Percentiles rank a stretch among this genome's conserved stretches.
Conservation (phyloP, 1,284 basidiomycete genomes). For the Caloboletus firmus region DNA sequence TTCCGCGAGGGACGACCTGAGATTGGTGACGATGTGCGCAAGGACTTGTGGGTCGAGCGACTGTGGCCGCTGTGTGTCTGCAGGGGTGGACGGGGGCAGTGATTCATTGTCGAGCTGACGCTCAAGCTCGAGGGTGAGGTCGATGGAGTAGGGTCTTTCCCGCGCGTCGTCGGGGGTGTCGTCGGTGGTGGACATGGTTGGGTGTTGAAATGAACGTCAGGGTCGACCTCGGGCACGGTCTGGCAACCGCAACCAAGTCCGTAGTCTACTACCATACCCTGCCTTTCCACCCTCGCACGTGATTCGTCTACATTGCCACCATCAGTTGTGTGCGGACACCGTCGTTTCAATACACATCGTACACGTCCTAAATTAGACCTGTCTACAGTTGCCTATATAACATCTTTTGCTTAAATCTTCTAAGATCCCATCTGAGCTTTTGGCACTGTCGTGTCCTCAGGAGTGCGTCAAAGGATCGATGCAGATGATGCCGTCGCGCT, state of each 20-base stretch:
- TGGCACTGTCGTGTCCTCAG: conserved; percentile 20
- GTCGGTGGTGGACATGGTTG: conserved; percentile 26
- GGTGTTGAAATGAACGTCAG: conserved; percentile 1
- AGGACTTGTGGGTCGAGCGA: conserved; percentile 73
- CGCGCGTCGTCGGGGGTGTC: conserved; percentile 3
- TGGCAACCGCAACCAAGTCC: conserved; percentile 7
- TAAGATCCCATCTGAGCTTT: not conserved
- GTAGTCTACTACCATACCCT: not conserved
- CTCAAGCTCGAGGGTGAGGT: conserved; percentile 74
- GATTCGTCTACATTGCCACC: conserved; percentile 6
- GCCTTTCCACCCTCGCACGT: conserved; percentile 18
- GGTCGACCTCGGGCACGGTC: not conserved
- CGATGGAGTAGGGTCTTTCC: conserved; percentile 59
- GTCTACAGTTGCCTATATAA: conserved; percentile 7
- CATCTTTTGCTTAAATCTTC: conserved; percentile 17
- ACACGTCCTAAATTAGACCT: conserved; percentile 11
- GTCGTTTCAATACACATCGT: conserved; percentile 10
- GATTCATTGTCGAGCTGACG: conserved; percentile 69
- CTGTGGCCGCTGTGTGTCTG: conserved; percentile 42
- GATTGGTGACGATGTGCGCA: conserved; percentile 68
- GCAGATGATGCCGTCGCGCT: conserved; percentile 86
- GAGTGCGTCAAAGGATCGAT: conserved; percentile 81
- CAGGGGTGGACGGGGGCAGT: conserved; percentile 44
- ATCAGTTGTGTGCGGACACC: not conserved
- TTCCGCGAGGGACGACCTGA: conserved; percentile 60